A percentile compares a stretch with the other conserved stretches of the same genome.
Conservation (phyloP, 441 rosid species). For the Populus hybrid region DNA sequence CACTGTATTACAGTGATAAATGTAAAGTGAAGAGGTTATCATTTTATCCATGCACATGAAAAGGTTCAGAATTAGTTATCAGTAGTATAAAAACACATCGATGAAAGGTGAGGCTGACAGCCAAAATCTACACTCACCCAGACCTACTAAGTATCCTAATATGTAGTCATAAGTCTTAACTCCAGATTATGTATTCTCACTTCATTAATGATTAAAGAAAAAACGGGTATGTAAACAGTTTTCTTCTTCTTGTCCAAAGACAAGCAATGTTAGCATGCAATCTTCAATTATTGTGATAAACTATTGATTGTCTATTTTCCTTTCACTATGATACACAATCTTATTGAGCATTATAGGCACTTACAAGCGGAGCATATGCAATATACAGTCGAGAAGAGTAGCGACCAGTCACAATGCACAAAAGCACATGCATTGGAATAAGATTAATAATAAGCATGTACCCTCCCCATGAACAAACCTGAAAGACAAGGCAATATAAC, state of each 20-base stretch:
- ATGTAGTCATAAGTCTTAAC: not conserved
- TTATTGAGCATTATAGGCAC: conserved; percentile 23
- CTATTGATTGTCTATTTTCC: not conserved
- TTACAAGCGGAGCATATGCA: conserved; percentile 98
- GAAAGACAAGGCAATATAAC: conserved; percentile 21
- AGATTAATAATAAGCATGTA: conserved; percentile 97
- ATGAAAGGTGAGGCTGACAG: no score
- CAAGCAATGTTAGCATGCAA: not conserved
- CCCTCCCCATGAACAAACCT: conserved; percentile 99
- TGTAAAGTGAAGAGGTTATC: no score
- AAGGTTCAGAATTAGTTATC: no score
- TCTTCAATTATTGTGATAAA: not conserved
- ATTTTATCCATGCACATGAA: no score
- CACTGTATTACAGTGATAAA: no score
- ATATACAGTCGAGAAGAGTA: conserved; percentile 90
- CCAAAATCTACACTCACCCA: no score
- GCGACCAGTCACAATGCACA: conserved; percentile 96
- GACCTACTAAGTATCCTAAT: no score
- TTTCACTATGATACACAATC: conserved; percentile 8
- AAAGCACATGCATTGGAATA: conserved; percentile 95
- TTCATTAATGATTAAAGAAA: not conserved
- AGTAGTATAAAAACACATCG: no score
- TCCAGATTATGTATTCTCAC: not conserved
- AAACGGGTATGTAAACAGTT: not conserved
- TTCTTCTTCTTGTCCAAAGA: not conserved